Base-by-base conservation (phyloP, 805 yeast species). In the Yarrowia hollandica region DNA sequence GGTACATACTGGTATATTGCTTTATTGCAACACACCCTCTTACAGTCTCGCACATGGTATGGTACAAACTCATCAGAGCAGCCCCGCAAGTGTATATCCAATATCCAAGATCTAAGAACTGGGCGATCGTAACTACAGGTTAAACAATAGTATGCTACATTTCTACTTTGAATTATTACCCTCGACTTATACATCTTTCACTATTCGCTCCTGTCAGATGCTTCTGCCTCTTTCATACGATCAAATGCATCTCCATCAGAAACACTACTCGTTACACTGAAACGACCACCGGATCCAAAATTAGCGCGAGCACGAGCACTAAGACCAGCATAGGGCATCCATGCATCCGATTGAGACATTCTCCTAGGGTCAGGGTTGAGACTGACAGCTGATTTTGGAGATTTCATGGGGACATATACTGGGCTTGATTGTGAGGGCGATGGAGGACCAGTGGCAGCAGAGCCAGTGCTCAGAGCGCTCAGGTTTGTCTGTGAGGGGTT, bases 251-350 rank as follows among this genome's bases (percentile, higher is more conserved):
- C 55, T 18, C 55, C 55, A 14, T 48, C 55, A 12, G 55, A 48
- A 9, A 48, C 39, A 22, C 39, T 48, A 30, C 39, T 33, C 21
- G 55, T 15, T 7, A 48, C 55, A 5, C 39, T 48, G 28, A 52
- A 52, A 5, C 44, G 16, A 11, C 58, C 58, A 9, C 58, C 58
- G 5, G 58, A 35, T 37, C 58, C 58, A 21, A 52, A 52, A 12
- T 52, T 52, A 26, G 58, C 58, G 10, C 58, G 58, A 1, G 58
- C 58, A 2, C 58, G 35, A 9, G 58, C 58, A 52, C 58, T 52
- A 12, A 52, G 58, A 18, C 58, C 58, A 25, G 58, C 58, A 14
- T 52, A 52, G 14, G 58, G 58, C 58, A 52, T 52, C 58, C 58
- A 52, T 6, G 58, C 58, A 18, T 52, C 58, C 31, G 44, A 35